Base-by-base conservation (phyloP, 75 land plant genomes). In the Adiantum capillusveneris region DNA sequence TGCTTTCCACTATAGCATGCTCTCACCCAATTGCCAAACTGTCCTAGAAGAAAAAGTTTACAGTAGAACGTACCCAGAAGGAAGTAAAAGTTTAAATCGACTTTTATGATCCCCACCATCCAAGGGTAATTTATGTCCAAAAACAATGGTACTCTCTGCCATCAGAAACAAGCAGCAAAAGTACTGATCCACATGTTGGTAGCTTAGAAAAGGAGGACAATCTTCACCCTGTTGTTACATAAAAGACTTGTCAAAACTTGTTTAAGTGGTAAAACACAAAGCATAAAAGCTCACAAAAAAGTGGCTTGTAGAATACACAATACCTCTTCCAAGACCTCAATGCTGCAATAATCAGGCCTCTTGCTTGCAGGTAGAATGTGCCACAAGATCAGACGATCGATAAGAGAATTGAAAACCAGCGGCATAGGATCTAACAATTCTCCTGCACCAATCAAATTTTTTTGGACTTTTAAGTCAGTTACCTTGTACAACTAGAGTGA, bases 241-340 rank as follows among this genome's bases (percentile, higher is more conserved):
- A 60, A 37, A 12, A 25, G 44, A 58, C 7, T 17, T 22, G 60
- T n/a, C n/a, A n/a, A n/a, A n/a, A n/a, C n/a, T n/a, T n/a, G n/a
- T n/a, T n/a, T n/a, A n/a, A n/a, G n/a, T n/a, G n/a, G n/a, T n/a
- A n/a, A n/a, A n/a, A n/a, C 9, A 6, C 18, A 51, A 6, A 9
- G 19, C 6, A 51, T 11, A 51, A 11, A 18, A 18, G 19, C n/a
- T 6, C 11, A 7, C 53, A 51, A 9, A 51, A 7, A 51, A 6
- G 24, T 51, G 11, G 53, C 53, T 51, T 51, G 7, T 6, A 34
- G 43, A 58, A 17, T 18, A 11, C 5, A 27, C n/a, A 17, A 11
- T 46, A 66, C 69, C 51, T 57, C 62, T 12, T 56, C 69, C n/a
- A 66, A 44, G 18, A 66, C 36, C 31, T 66, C 34, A 28, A 66